Evolutionary conservation across 495 filamentous ascomycete species (phyloP).

Genomic region (Xylaria nigripes): DNA sequence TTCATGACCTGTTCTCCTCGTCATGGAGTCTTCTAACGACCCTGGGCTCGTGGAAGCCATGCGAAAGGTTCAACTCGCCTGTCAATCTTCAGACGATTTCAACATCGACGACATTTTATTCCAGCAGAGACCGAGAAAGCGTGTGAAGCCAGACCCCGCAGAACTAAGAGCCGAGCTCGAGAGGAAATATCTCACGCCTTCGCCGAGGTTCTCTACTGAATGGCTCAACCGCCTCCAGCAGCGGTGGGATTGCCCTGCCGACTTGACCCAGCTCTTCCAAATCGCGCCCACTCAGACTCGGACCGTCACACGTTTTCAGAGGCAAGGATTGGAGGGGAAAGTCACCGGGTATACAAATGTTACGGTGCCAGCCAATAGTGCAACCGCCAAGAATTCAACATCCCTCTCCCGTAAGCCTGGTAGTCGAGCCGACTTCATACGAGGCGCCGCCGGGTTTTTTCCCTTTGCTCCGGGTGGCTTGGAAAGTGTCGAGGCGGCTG

Average conservation of each 20-base stretch:
- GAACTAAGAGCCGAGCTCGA: constrained; percentile 64
- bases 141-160: constrained; percentile 44
- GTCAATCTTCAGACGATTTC: constrained; percentile 8
- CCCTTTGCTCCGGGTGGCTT: constrained; percentile 91
- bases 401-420: constrained; percentile 84
- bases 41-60: constrained; percentile 30
- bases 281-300: constrained; percentile 86
- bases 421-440: constrained; percentile 80
- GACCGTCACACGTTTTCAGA: constrained; percentile 82
- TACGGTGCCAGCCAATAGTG: constrained; percentile 80
- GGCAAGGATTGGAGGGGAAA: constrained; percentile 86
- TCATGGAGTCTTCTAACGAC: constrained; percentile 29
- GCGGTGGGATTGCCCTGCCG: constrained; percentile 72
- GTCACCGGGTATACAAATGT: constrained; percentile 94
- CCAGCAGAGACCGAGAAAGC: constrained; percentile 49
- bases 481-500: constrained; percentile 76
- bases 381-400: constrained; percentile 94
- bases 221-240: constrained; percentile 88
- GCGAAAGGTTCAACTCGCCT: constrained; percentile 29
- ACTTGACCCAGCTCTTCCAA: constrained; percentile 72
- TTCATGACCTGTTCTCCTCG: constrained; percentile 4
- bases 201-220: constrained; percentile 61
- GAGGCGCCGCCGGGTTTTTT: constrained; percentile 92
- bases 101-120: constrained; percentile 53
- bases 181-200: constrained; percentile 67